Evolutionary conservation across 805 yeast species (phyloP).

Genomic region (Henningerozyma blattae): DNA sequence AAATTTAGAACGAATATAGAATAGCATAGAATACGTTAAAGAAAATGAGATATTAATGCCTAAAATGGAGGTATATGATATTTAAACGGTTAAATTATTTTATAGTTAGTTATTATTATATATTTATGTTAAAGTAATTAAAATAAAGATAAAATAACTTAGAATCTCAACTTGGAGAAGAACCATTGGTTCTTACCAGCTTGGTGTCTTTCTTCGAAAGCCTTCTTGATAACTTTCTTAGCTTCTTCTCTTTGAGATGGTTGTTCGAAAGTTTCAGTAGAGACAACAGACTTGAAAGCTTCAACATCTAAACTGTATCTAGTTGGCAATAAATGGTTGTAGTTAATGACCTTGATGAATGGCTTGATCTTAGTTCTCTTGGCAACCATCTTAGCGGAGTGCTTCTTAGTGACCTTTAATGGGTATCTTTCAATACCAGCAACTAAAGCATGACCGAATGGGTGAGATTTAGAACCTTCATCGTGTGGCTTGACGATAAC

Average conservation of each 20-base stretch:
- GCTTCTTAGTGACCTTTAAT: slow-evolving; percentile 86
- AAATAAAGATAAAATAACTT: slow-evolving; percentile 22
- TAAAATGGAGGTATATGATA: no score
- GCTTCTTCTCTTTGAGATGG: slow-evolving; percentile 98
- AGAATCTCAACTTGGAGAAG: slow-evolving; percentile 94
- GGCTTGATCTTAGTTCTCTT: slow-evolving; percentile 98
- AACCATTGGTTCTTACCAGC: slow-evolving; percentile 99
- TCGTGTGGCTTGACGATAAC: slow-evolving; percentile 97
- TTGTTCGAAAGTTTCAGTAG: slow-evolving; percentile 91
- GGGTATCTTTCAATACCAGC: slow-evolving; percentile 99
- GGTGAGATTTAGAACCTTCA: slow-evolving; percentile 97
- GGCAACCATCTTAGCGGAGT: slow-evolving; percentile 92
- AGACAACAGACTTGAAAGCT: slow-evolving; percentile 79
- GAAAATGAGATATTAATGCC: no score
- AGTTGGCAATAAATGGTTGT: slow-evolving; percentile 99
- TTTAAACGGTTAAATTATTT: no score
- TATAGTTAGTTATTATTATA: no score
- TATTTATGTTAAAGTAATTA: no score
- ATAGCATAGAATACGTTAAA: no score
- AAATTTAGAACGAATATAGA: no score
- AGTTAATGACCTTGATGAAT: slow-evolving; percentile 96
- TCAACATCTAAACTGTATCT: slow-evolving; percentile 98
- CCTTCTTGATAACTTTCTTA: slow-evolving; percentile 97
- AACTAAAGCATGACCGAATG: slow-evolving; percentile 98
- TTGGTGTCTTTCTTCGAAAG: slow-evolving; percentile 98